Percentiles rank a stretch among this genome's conserved stretches.
Conservation (phyloP, 352 stramenopile genomes). For the Pythium coloratum region DNA sequence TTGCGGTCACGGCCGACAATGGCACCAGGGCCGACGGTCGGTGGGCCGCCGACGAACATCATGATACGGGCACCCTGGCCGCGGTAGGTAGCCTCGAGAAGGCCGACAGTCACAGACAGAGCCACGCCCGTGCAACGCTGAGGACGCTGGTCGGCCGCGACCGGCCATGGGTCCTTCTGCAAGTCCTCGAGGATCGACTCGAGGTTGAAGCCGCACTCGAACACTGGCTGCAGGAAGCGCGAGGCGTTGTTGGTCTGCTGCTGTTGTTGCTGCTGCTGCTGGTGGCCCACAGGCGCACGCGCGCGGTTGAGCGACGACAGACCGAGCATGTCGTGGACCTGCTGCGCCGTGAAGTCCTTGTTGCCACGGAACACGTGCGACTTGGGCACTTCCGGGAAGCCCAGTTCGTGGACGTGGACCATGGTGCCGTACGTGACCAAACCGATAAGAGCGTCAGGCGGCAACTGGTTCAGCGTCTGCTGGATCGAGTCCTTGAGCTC, state of each 20-base stretch:
- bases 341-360: conserved; percentile 95
- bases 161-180: conserved; percentile 97
- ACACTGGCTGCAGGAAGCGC: conserved; percentile 96
- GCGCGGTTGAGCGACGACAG: conserved; percentile 71
- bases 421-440: conserved; percentile 99
- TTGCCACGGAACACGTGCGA: conserved; percentile 98
- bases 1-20: conserved; percentile 96
- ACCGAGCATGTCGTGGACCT: conserved; percentile 97
- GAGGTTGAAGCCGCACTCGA: conserved; percentile 96
- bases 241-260: conserved; percentile 83
- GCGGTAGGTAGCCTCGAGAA: conserved; percentile 96
- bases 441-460: conserved; percentile 96
- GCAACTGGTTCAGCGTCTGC: conserved; percentile 97
- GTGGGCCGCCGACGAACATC: conserved; percentile 97
- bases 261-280: conserved; percentile 69
- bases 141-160: conserved; percentile 93
- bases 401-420: conserved; percentile 99
- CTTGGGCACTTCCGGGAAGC: conserved; percentile 95
- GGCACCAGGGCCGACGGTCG: conserved; percentile 94
- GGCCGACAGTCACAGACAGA: conserved; percentile 94
- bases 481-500: conserved; percentile 98
- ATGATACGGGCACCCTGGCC: conserved; percentile 96
- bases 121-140: conserved; percentile 97
- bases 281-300: conserved; percentile 39
- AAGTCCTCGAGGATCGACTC: conserved; percentile 98